Percentiles rank a stretch among this genome's conserved stretches.
Evolutionary conservation across 129 eudicot genomes (phyloP).

Genomic region (Helianthus tuberosus): DNA sequence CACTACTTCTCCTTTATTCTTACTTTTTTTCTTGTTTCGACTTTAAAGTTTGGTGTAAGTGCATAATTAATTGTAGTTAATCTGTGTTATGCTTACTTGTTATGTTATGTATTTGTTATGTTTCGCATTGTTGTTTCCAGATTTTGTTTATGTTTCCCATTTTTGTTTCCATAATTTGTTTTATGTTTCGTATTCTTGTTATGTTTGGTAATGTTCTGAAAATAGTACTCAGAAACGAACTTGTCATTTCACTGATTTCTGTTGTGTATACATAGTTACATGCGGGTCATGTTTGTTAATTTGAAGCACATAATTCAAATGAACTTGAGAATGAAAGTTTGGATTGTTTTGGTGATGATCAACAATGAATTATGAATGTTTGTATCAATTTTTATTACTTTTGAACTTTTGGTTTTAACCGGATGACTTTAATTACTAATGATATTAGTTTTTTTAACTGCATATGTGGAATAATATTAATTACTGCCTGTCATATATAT

Average conservation of each 20-base stretch:
- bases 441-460: not conserved
- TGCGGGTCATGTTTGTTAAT: not conserved
- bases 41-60: not conserved
- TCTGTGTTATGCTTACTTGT: not conserved
- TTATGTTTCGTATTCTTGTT: not conserved
- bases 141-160: not conserved
- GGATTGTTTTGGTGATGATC: not conserved
- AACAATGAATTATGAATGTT: not conserved
- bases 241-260: not conserved
- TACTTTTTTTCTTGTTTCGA: not conserved
- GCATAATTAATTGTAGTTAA: not conserved
- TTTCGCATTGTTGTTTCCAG: not conserved
- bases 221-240: not conserved
- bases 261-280: not conserved
- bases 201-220: not conserved
- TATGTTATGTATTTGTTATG: not conserved
- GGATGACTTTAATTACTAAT: not conserved
- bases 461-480: too few species aligned
- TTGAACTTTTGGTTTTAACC: not conserved
- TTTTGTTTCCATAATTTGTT: not conserved
- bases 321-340: not conserved
- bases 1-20: conserved; percentile 1
- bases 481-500: too few species aligned
- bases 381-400: not conserved
- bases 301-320: not conserved